Evolutionary conservation across 2,329 filamentous ascomycete species (phyloP), one percentile per base, ranked within the genome.

Genomic region (Xylaria sp.): DNA sequence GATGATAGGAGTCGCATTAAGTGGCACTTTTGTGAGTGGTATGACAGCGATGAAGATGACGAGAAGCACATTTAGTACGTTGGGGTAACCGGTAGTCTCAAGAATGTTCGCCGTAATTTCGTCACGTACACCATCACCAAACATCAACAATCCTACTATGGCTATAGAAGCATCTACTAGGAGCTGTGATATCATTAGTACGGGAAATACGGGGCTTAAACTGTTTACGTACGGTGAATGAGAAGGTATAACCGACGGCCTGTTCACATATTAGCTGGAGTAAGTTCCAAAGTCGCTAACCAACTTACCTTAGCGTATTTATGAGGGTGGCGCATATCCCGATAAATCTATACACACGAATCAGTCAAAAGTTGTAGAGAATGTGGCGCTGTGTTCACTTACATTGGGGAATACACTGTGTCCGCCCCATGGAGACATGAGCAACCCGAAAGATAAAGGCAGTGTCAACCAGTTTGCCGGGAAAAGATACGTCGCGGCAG

Each of bases 51-150:
- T 92, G 80, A 94, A 95, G 70, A 93, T 84, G 72, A 94, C 94
- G 80, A 98, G 92, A 73, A 95, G 84, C 56, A 95, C 82, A n/a
- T 90, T 93, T 50, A 97, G 81, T 1, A 84, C 86, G 13, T 87
- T 83, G 0, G 95, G 93, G 78, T 97, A 98, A 63, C 91, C 91
- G 6, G 86, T 81, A 0, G 89, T 91, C 62, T 87, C 84, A 73
- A 98, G 88, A 69, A 99, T 91, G 81, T 97, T 98, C 76, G 92
- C 91, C 0, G 96, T 98, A 78, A 98, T 91, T 80, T 97, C 94
- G 72, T 97, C 94, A 66, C 87, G 88, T 63, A 97, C 93, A n/a
- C 84, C 87, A 74, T 97, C 92, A 70, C 95, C 95, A 80, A 98
- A 99, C 95, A 99, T 98, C 72, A 98, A 86, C 67, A 96, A 88